Conservation (phyloP, 805 yeast species). For the Candida easanensis region DNA sequence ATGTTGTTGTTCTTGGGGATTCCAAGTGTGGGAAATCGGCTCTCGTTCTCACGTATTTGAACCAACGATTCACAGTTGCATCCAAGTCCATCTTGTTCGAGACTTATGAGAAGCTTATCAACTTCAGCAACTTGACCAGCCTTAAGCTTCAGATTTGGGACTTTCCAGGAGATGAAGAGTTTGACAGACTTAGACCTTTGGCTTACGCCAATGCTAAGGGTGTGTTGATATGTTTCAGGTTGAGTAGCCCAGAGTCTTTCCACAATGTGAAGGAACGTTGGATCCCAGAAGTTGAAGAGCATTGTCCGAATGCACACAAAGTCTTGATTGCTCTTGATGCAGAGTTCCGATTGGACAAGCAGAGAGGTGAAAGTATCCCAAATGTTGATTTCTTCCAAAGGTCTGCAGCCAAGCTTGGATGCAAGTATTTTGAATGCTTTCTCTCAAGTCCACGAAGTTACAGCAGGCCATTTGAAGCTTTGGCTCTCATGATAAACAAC, state of each 20-base stretch:
- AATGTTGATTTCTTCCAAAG: slow-evolving; percentile 27
- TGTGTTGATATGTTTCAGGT: slow-evolving; percentile 38
- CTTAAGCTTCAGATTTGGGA: slow-evolving; percentile 39
- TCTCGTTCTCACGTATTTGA: slow-evolving; percentile 21
- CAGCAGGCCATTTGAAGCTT: slow-evolving; percentile 18
- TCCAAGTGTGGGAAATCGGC: slow-evolving; percentile 28
- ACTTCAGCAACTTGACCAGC: slow-evolving; percentile 19
- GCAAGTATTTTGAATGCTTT: slow-evolving; percentile 37
- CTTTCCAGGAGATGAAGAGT: slow-evolving; percentile 36
- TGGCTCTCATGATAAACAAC: slow-evolving; percentile 15
- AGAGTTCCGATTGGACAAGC: slow-evolving; percentile 33
- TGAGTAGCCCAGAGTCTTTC: slow-evolving; percentile 32
- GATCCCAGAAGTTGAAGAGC: slow-evolving; percentile 40
- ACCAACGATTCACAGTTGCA: slow-evolving; percentile 13
- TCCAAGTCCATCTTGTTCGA: slow-evolving; percentile 17
- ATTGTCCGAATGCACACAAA: slow-evolving; percentile 37
- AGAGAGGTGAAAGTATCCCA: slow-evolving; percentile 24
- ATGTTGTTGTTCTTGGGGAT: slow-evolving; percentile 27
- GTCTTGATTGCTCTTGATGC: slow-evolving; percentile 37
- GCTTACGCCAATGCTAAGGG: slow-evolving; percentile 39
- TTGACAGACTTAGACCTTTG: slow-evolving; percentile 42
- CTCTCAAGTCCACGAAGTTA: slow-evolving; percentile 17
- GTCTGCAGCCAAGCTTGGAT: slow-evolving; percentile 31
- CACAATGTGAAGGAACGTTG: slow-evolving; percentile 37
- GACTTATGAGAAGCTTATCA: slow-evolving; percentile 21